Percentiles rank a stretch among this genome's conserved stretches.
These are phyloP conservation scores for Triangularia verruculosa DNA, from an alignment of 2,329 filamentous ascomycete species.

Conservation along the genomic window DNA sequence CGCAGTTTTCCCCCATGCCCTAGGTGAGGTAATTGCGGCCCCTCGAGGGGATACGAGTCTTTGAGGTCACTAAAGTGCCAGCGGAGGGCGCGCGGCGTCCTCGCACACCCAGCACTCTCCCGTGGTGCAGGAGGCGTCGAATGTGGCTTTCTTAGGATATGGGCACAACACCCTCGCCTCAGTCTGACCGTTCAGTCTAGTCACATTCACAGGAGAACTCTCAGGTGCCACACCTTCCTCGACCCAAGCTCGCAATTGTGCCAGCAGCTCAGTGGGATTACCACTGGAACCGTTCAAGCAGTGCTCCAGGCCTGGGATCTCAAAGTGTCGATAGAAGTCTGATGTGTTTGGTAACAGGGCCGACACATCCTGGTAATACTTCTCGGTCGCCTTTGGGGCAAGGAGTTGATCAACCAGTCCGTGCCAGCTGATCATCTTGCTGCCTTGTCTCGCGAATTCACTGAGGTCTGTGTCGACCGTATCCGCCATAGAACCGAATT, in stretches of 20 bases:
- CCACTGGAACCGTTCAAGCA: conserved; percentile 31
- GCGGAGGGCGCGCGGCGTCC: neutral
- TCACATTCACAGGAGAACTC: conserved; percentile 13
- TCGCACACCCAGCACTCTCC: neutral
- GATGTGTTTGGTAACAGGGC: conserved; percentile 15
- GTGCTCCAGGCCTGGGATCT: conserved; percentile 33
- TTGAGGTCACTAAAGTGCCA: too few species aligned
- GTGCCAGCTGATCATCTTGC: conserved; percentile 51
- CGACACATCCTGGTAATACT: conserved; percentile 29
- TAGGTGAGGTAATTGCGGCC: too few species aligned
- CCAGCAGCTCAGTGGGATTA: conserved; percentile 25
- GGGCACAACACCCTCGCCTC: conserved; percentile 16
- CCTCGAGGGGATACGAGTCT: too few species aligned
- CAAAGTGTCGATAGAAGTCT: conserved; percentile 34
- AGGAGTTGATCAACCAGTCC: conserved; percentile 32
- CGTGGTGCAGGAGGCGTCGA: neutral
- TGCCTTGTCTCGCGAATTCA: conserved; percentile 41
- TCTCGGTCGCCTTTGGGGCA: conserved; percentile 24
- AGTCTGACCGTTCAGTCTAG: neutral
- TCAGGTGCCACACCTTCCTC: conserved; percentile 31
- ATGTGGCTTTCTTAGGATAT: conserved; percentile 13
- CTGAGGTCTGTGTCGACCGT: conserved; percentile 41
- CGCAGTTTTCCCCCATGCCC: too few species aligned
- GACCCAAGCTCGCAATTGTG: conserved; percentile 30
- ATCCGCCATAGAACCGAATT: conserved; percentile 14